These are phyloP conservation scores for Quercus robur DNA, from an alignment of 306 rosid species.

Conservation along the genomic window DNA sequence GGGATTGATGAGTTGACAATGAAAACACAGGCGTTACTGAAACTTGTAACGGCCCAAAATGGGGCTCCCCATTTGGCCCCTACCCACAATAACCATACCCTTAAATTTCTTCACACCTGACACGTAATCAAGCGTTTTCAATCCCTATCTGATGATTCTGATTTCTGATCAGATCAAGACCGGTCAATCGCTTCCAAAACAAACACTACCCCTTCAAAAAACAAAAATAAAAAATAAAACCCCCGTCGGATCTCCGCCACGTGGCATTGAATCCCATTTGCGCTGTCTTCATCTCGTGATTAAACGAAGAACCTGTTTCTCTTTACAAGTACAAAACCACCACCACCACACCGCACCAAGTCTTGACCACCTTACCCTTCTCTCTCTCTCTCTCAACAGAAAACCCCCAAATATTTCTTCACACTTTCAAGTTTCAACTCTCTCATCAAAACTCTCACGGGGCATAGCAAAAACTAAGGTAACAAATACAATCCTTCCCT, in stretches of 20 bases:
- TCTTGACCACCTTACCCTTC: neutral
- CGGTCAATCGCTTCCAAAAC: neutral
- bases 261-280: constrained; percentile 3
- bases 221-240: neutral
- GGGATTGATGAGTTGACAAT: no score
- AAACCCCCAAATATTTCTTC: neutral
- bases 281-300: neutral
- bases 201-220: neutral
- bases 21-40: no score
- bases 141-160: no score
- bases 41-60: no score
- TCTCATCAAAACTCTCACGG: no score
- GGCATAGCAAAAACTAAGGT: neutral
- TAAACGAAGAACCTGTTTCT: neutral
- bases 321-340: neutral
- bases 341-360: neutral
- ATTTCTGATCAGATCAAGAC: no score
- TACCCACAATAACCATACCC: no score
- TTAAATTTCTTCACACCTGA: no score
- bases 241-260: constrained; percentile 19
- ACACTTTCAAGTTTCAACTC: neutral
- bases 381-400: neutral
- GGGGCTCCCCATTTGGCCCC: no score
- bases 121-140: no score
- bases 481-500: constrained; percentile 18